Percentiles rank a stretch among this genome's conserved stretches.
Conservation (phyloP, 495 filamentous ascomycete genomes). For the Ascodesmis nigricans region DNA sequence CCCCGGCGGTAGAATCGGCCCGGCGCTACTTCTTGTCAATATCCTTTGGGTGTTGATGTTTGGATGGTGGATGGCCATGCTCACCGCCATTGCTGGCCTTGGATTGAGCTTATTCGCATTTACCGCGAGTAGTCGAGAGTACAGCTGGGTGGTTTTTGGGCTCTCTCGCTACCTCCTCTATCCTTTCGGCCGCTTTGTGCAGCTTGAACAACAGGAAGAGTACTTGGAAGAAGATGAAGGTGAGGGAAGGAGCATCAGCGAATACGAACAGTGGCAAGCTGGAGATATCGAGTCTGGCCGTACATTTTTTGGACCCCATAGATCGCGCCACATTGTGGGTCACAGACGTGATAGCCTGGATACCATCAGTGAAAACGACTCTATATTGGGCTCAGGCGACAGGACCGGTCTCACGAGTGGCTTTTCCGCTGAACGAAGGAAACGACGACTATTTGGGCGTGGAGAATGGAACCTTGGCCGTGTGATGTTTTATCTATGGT, state of each 20-base stretch:
- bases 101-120: conserved; percentile 64
- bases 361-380: conserved; percentile 68
- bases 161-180: conserved; percentile 77
- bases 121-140: conserved; percentile 57
- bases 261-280: conserved; percentile 98
- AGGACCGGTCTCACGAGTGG: conserved; percentile 22
- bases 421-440: conserved; percentile 34
- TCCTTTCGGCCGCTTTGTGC: conserved; percentile 89
- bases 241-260: conserved; percentile 96
- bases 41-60: conserved; percentile 77
- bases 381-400: conserved; percentile 52
- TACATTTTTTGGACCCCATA: conserved; percentile 80
- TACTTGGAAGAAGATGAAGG: conserved; percentile 93
- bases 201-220: conserved; percentile 74
- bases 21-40: conserved; percentile 66
- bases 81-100: conserved; percentile 47
- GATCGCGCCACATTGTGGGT: conserved; percentile 61
- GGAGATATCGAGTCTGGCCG: conserved; percentile 89
- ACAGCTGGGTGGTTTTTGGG: conserved; percentile 66
- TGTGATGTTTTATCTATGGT: conserved; percentile 89
- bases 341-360: conserved; percentile 72
- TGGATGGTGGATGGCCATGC: conserved; percentile 87
- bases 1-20: conserved; percentile 69
- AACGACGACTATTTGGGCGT: conserved; percentile 78
- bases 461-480: conserved; percentile 88